These are phyloP conservation scores for Fusarium albosuccineum DNA, from an alignment of 2,329 filamentous ascomycete genomes.

Conservation along the genomic window DNA sequence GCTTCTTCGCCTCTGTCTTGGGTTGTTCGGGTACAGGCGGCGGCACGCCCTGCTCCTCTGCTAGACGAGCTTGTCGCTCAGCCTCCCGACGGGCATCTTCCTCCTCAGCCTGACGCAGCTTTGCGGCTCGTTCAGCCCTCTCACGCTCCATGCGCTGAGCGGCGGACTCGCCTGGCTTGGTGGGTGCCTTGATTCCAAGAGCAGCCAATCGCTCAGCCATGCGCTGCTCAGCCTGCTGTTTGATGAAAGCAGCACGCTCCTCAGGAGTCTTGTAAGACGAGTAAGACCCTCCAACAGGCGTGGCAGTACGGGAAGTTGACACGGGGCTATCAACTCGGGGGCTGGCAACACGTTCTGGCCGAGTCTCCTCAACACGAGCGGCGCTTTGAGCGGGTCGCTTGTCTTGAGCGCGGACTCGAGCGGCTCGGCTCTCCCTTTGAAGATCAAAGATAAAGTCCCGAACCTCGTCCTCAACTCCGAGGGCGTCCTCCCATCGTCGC, in stretches of 20 bases:
- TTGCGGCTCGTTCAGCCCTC: constrained; percentile 86
- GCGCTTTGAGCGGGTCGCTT: constrained; percentile 60
- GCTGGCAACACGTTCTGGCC: constrained; percentile 53
- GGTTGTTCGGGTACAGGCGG: constrained; percentile 64
- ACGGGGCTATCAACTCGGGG: constrained; percentile 67
- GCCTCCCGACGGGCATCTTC: constrained; percentile 91
- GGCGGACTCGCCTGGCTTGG: constrained; percentile 82
- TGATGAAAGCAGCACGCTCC: constrained; percentile 94
- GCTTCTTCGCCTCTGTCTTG: constrained; percentile 70
- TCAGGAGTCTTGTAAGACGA: constrained; percentile 90
- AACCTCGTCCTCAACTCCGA: constrained; percentile 96
- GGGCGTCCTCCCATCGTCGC: constrained; percentile 93
- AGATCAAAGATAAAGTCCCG: constrained; percentile 98
- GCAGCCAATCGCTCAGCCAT: constrained; percentile 97
- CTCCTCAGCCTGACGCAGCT: constrained; percentile 89
- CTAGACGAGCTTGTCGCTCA: constrained; percentile 85
- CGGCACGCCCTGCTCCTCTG: constrained; percentile 78
- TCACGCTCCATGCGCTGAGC: constrained; percentile 91
- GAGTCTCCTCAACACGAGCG: constrained; percentile 59
- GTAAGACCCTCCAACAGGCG: constrained; percentile 74
- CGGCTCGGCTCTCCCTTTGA: constrained; percentile 84
- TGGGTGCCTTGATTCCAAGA: constrained; percentile 87
- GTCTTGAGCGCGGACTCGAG: constrained; percentile 74
- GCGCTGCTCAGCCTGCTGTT: constrained; percentile 94
- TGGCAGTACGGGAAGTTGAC: constrained; percentile 65